These are phyloP conservation scores for Aureobasidium sp. DNA, from an alignment of 2,329 filamentous ascomycete species.

Conservation along the genomic window DNA sequence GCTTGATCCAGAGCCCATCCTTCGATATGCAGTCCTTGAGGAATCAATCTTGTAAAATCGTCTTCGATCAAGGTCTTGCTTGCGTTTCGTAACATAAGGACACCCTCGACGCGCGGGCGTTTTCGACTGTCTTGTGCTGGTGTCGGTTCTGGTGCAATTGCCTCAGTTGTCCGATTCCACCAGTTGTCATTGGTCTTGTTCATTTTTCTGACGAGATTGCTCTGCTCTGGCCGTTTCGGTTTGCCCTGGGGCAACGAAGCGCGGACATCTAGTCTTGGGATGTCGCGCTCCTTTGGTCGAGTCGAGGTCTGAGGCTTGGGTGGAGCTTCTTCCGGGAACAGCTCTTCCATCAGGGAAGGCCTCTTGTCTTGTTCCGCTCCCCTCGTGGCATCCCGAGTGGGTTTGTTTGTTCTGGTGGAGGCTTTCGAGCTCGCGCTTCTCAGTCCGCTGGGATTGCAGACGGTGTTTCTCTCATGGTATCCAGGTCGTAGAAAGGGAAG, in stretches of 20 bases:
- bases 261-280: conserved; percentile 25
- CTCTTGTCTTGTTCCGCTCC: conserved; percentile 16
- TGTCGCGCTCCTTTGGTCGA: conserved; percentile 25
- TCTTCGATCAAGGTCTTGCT: conserved; percentile 55
- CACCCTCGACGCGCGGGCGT: conserved; percentile 23
- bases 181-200: background rate
- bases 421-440: background rate
- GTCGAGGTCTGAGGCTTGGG: conserved; percentile 17
- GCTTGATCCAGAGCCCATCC: conserved; percentile 51
- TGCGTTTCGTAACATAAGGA: conserved; percentile 53
- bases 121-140: background rate
- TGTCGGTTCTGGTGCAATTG: background rate
- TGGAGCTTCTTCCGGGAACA: conserved; percentile 48
- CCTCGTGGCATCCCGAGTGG: background rate
- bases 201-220: background rate
- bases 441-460: background rate
- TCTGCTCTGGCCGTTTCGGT: background rate
- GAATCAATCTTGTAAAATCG: conserved; percentile 64
- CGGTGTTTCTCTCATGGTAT: background rate
- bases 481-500: background rate
- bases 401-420: background rate
- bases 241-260: background rate
- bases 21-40: conserved; percentile 57
- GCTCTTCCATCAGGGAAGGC: conserved; percentile 40
- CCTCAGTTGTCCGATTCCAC: background rate